Conservation (phyloP, 2,329 filamentous ascomycete species). For the Aspergillus fumigatus region DNA sequence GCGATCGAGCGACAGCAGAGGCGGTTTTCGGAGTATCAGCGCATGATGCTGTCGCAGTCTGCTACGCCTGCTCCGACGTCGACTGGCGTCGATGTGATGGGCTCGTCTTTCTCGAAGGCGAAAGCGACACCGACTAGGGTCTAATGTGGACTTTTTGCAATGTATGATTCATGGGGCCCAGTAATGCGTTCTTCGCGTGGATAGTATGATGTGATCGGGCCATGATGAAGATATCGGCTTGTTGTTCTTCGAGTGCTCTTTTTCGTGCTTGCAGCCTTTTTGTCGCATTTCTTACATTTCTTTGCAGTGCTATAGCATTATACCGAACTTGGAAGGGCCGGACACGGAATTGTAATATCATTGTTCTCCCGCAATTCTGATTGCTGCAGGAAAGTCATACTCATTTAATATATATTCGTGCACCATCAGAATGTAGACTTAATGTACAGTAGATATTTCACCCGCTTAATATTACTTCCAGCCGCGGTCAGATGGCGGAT, state of each 20-base stretch:
- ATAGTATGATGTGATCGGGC: not conserved
- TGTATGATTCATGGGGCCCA: not conserved
- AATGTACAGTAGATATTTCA: not conserved
- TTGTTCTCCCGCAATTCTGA: not conserved
- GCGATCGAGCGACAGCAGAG: not conserved
- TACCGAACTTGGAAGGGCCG: not conserved
- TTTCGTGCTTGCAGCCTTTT: not conserved
- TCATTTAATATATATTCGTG: not conserved
- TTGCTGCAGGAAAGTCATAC: not conserved
- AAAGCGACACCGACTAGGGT: not conserved
- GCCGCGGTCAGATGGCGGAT: conserved; percentile 3
- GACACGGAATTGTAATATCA: not conserved
- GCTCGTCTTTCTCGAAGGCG: not conserved
- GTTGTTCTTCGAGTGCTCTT: not conserved
- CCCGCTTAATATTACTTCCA: not conserved
- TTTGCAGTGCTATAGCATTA: not conserved
- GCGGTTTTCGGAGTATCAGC: not conserved
- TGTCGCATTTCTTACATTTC: not conserved
- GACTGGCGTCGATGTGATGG: too few species aligned
- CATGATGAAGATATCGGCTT: not conserved
- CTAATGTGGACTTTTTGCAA: not conserved
- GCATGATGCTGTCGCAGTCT: not conserved
- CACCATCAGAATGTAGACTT: not conserved
- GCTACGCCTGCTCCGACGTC: not conserved
- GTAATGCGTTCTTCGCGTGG: not conserved